These are phyloP conservation scores for Teunomyces lycoperdinae DNA, from an alignment of 805 yeast genomes.

Conservation along the genomic window DNA sequence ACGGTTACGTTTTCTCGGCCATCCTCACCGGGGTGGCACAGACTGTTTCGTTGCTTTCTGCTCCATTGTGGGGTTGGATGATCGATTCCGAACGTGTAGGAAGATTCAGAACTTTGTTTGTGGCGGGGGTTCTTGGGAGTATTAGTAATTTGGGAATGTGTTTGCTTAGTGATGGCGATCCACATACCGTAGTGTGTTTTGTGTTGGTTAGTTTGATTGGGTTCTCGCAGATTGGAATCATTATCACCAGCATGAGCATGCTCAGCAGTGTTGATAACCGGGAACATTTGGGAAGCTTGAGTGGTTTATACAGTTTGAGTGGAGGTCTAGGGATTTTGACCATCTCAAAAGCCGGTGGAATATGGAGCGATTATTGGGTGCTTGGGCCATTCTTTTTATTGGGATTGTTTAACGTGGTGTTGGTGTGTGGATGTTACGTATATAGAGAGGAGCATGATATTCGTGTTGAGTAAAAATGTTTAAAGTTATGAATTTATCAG, in stretches of 20 bases:
- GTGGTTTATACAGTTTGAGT: conserved; percentile 65
- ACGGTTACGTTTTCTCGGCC: conserved; percentile 64
- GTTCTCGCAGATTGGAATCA: conserved; percentile 58
- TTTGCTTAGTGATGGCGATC: conserved; percentile 25
- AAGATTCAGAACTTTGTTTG: conserved; percentile 23
- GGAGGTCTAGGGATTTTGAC: conserved; percentile 68
- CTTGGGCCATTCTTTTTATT: conserved; percentile 59
- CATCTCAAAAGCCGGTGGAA: conserved; percentile 61
- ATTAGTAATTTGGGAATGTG: conserved; percentile 38
- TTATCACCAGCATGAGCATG: conserved; percentile 63
- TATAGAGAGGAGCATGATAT: neutral
- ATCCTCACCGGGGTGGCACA: conserved; percentile 69
- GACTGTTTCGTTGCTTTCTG: conserved; percentile 51
- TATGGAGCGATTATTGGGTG: conserved; percentile 53
- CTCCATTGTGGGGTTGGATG: conserved; percentile 64
- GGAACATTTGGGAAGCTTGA: conserved; percentile 56
- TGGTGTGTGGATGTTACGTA: conserved; percentile 14
- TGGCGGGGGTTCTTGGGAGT: conserved; percentile 43
- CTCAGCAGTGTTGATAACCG: conserved; percentile 36
- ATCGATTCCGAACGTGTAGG: conserved; percentile 43
- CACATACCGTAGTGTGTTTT: conserved; percentile 34
- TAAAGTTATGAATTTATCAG: neutral
- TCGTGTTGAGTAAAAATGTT: neutral
- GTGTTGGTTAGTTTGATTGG: conserved; percentile 48
- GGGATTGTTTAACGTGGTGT: conserved; percentile 34